Conservation (phyloP, 1,139 yeast genomes). For the Saccharomycopsis hybrid region DNA sequence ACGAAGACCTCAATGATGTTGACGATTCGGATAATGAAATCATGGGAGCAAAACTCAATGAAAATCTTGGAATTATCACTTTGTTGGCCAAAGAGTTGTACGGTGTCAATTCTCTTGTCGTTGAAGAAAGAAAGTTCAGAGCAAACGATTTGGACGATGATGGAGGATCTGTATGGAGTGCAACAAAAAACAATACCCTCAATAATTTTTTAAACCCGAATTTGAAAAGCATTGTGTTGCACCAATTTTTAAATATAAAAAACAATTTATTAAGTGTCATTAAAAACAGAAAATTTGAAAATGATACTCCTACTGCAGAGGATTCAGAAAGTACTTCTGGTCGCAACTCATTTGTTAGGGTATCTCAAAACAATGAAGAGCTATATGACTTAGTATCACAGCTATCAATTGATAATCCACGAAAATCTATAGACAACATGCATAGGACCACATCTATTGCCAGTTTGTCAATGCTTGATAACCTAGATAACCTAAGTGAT, state of each 20-base stretch:
- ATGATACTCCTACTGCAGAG: background rate
- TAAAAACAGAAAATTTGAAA: background rate
- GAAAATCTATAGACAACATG: conserved; percentile 2
- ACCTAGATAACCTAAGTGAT: conserved; percentile 11
- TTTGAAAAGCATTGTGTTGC: conserved; percentile 13
- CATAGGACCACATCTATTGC: conserved; percentile 8
- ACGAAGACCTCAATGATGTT: conserved; percentile 1
- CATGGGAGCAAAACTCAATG: conserved; percentile 33
- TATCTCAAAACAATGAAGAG: conserved; percentile 21
- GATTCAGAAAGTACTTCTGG: background rate
- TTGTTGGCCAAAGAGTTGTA: conserved; percentile 35
- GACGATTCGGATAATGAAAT: conserved; percentile 15
- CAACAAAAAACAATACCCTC: conserved; percentile 11
- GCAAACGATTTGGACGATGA: conserved; percentile 5
- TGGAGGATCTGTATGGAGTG: conserved; percentile 14
- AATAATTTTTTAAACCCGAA: conserved; percentile 7
- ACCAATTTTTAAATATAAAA: conserved; percentile 16
- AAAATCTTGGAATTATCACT: conserved; percentile 43
- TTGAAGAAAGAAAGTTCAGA: conserved; percentile 23
- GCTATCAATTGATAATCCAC: conserved; percentile 23
- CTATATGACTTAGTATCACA: conserved; percentile 29
- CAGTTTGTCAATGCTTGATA: conserved; percentile 14
- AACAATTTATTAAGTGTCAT: conserved; percentile 5
- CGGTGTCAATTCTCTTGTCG: conserved; percentile 32
- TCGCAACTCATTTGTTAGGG: background rate